Conservation (phyloP, 768 basidiomycete species). For the Suillus sp. region DNA sequence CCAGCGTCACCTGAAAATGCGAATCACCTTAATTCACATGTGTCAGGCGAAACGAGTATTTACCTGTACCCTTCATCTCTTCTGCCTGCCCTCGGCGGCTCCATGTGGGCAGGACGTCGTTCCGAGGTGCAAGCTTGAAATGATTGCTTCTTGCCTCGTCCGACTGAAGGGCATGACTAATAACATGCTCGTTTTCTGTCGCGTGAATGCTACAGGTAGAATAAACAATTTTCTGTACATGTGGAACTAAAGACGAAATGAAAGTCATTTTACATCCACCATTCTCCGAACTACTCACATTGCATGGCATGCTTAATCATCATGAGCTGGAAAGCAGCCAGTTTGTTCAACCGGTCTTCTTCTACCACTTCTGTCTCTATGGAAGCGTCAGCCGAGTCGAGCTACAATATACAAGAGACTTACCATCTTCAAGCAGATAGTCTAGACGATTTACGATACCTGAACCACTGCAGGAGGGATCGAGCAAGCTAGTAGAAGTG, state of each 20-base stretch:
- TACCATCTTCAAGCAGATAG: conserved; percentile 76
- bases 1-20: conserved; percentile 52
- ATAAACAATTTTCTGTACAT: conserved; percentile 82
- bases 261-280: conserved; percentile 17
- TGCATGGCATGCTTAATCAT: conserved; percentile 96
- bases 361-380: conserved; percentile 61
- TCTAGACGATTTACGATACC: conserved; percentile 91
- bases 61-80: conserved; percentile 61
- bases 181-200: conserved; percentile 91
- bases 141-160: conserved; percentile 60
- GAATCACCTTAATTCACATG: background rate
- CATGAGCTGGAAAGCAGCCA: conserved; percentile 85
- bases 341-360: conserved; percentile 73
- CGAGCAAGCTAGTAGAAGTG: conserved; percentile 63
- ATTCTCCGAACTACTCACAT: conserved; percentile 51
- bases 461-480: conserved; percentile 96
- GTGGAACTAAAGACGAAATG: conserved; percentile 56
- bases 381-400: conserved; percentile 8
- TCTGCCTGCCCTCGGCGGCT: conserved; percentile 72
- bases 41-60: conserved; percentile 15
- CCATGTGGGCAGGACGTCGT: conserved; percentile 81
- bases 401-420: conserved; percentile 20
- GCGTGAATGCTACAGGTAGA: conserved; percentile 97
- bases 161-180: conserved; percentile 68
- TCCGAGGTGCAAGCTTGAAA: conserved; percentile 70